These are phyloP conservation scores for Entophlyctis luteolus DNA, from an alignment of 192 early-diverging fungal species.

Conservation along the genomic window DNA sequence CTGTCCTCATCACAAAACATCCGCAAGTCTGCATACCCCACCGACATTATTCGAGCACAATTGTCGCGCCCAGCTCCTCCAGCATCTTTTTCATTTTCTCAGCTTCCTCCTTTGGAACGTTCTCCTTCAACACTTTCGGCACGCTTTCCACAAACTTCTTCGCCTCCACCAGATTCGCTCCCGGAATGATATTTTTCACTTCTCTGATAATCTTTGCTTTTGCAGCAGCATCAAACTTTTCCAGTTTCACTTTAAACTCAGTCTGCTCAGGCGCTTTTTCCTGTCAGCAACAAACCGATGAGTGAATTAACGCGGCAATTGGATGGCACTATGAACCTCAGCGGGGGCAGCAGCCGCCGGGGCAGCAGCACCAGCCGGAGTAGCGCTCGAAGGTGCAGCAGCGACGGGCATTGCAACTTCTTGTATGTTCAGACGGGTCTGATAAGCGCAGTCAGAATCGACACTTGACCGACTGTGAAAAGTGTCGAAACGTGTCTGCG, in stretches of 20 bases:
- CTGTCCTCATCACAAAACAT: neutral
- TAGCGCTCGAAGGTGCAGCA: conserved; percentile 59
- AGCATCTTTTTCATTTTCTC: conserved; percentile 95
- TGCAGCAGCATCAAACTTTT: conserved; percentile 86
- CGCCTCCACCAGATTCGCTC: conserved; percentile 94
- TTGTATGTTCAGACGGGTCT: conserved; percentile 56
- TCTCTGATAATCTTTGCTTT: conserved; percentile 99
- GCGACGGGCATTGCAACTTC: conserved; percentile 83
- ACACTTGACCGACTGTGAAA: no score
- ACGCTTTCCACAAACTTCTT: conserved; percentile 99
- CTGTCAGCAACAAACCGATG: no score
- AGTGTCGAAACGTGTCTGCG: no score
- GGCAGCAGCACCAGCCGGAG: conserved; percentile 57
- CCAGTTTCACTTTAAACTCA: conserved; percentile 91
- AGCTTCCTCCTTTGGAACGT: conserved; percentile 87
- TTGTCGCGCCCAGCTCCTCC: conserved; percentile 87
- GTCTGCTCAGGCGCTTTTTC: conserved; percentile 90
- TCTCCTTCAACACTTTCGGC: conserved; percentile 93
- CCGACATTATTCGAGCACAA: conserved; percentile 91
- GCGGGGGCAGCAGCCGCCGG: conserved; percentile 59
- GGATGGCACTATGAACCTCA: conserved; percentile 52
- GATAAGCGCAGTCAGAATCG: no score
- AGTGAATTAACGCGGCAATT: no score
- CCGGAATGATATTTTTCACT: conserved; percentile 89
- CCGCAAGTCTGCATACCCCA: no score